Percentiles rank a stretch among this genome's conserved stretches.
Evolutionary conservation across 495 filamentous ascomycete genomes (phyloP).

Genomic region (Melanomma pulvis-pyrius): DNA sequence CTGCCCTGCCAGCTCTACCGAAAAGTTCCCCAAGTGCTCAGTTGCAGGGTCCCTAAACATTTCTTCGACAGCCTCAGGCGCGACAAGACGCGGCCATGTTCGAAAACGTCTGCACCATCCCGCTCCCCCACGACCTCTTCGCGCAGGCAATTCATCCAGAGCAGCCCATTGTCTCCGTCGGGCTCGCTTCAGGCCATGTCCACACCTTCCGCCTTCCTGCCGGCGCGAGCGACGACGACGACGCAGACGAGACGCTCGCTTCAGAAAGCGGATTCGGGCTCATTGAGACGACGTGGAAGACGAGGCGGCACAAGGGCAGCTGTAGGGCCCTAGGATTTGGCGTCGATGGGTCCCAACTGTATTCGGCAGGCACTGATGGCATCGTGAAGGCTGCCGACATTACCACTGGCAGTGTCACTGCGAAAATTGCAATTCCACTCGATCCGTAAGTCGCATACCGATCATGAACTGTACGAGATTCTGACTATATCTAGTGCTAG

Average conservation of each 20-base stretch:
- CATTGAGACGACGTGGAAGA: conserved; percentile 85
- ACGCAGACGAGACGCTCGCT: conserved; percentile 40
- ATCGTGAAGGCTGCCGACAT: conserved; percentile 84
- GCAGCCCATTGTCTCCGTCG: conserved; percentile 80
- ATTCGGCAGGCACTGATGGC: conserved; percentile 87
- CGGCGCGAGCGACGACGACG: conserved; percentile 46
- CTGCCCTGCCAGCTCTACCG: background rate
- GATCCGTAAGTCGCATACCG: conserved; percentile 33
- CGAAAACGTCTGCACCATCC: conserved; percentile 86
- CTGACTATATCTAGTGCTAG: conserved; percentile 19
- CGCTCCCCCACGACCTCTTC: conserved; percentile 85
- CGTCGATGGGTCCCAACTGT: conserved; percentile 73
- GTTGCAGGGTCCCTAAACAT: background rate
- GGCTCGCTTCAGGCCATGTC: conserved; percentile 83
- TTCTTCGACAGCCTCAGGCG: background rate
- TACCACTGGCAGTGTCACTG: conserved; percentile 75
- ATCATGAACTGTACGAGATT: background rate
- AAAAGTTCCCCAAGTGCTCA: conserved; percentile 18
- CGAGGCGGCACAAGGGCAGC: conserved; percentile 87
- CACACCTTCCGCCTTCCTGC: conserved; percentile 79
- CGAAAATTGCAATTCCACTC: conserved; percentile 69
- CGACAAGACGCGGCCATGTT: conserved; percentile 55
- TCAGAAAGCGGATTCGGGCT: conserved; percentile 64
- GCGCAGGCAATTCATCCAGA: conserved; percentile 82
- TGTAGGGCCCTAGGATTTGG: conserved; percentile 79